These are phyloP conservation scores for Globisporangium cederbergense DNA, from an alignment of 352 stramenopile genomes.

Conservation along the genomic window DNA sequence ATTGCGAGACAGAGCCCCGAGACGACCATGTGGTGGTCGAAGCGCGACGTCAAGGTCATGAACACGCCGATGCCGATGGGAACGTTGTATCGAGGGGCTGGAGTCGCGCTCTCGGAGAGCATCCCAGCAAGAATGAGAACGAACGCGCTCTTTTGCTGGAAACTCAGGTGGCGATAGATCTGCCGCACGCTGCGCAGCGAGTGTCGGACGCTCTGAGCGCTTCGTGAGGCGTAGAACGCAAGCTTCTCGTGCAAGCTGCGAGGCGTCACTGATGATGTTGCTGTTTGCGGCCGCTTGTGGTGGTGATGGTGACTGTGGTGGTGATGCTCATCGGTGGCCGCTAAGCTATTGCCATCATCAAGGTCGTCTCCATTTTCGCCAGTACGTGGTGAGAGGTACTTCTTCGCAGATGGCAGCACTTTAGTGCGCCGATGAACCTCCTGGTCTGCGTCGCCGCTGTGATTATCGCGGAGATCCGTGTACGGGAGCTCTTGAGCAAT, in stretches of 20 bases:
- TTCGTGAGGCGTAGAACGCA: conserved; percentile 17
- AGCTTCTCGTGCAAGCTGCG: conserved; percentile 27
- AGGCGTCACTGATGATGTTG: conserved; percentile 11
- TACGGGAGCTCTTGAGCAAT: conserved; percentile 1
- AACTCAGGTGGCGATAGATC: conserved; percentile 35
- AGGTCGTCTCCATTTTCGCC: neutral
- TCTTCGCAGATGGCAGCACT: conserved; percentile 8
- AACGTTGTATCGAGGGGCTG: conserved; percentile 68
- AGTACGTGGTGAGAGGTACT: conserved; percentile 7
- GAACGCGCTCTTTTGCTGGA: conserved; percentile 59
- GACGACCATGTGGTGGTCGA: conserved; percentile 57
- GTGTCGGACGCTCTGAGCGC: neutral
- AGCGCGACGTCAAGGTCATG: conserved; percentile 23
- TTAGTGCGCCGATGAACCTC: conserved; percentile 9
- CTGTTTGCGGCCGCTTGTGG: neutral
- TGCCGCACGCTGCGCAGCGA: conserved; percentile 8
- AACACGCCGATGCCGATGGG: conserved; percentile 57
- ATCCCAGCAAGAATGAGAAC: conserved; percentile 52
- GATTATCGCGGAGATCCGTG: neutral
- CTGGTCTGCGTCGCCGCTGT: neutral
- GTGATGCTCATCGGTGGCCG: too few relatives aligned
- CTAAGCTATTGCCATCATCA: neutral
- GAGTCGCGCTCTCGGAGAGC: conserved; percentile 58
- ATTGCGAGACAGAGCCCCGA: conserved; percentile 43
- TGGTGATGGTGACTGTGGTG: neutral